These are phyloP conservation scores for Rhytidiadelphus loreus DNA, from an alignment of 225 moss, liverwort and hornwort species.

Conservation along the genomic window DNA sequence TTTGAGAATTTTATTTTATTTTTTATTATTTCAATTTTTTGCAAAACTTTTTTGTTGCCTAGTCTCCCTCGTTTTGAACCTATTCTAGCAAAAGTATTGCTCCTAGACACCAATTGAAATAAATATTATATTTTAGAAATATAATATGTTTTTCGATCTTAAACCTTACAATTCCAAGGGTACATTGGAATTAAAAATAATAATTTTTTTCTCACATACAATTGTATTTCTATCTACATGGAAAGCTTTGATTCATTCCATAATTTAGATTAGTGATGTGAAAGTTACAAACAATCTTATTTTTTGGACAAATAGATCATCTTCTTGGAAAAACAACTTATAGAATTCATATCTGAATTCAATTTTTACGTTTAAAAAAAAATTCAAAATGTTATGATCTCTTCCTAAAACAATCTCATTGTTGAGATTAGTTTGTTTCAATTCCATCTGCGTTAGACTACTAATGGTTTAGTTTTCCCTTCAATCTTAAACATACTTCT, in stretches of 20 bases:
- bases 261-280: too few relatives aligned
- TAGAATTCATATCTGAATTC: too few relatives aligned
- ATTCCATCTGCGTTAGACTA: neutral
- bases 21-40: neutral
- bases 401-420: neutral
- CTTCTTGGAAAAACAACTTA: too few relatives aligned
- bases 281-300: too few relatives aligned
- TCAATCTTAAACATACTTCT: neutral
- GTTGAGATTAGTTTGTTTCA: neutral
- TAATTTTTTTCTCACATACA: neutral
- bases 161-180: neutral
- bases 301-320: too few relatives aligned
- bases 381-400: neutral
- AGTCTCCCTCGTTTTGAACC: neutral
- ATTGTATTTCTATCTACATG: neutral
- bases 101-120: neutral
- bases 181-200: too few relatives aligned
- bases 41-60: accelerated
- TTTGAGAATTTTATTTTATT: too few relatives aligned
- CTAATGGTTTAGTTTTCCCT: neutral
- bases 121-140: neutral
- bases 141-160: neutral
- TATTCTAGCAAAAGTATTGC: neutral
- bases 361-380: too few relatives aligned
- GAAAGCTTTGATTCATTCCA: too few relatives aligned